Evolutionary conservation across 2,329 filamentous ascomycete species (phyloP).

Genomic region (Aspergillus novoparasiticus): DNA sequence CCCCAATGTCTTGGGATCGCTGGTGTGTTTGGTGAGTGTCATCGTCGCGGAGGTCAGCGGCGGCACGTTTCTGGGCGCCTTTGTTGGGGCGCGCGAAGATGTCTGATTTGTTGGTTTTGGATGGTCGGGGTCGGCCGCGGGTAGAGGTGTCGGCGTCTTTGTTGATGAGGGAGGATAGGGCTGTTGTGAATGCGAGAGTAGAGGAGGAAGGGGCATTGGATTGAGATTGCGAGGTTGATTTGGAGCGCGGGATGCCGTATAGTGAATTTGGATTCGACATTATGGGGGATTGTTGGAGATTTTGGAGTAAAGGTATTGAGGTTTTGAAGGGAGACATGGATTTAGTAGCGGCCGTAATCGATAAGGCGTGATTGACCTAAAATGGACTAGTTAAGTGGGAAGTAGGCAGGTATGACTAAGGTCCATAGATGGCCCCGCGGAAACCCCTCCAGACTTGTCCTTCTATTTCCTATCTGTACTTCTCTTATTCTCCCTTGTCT

Average conservation of each 20-base stretch:
- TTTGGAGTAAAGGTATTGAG: not conserved
- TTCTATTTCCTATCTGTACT: not conserved
- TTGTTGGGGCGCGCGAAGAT: constrained; percentile 70
- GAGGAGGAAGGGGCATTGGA: constrained; percentile 64
- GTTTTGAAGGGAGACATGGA: not conserved
- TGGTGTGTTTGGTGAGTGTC: constrained; percentile 66
- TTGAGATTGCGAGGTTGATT: constrained; percentile 51
- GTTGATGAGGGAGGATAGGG: constrained; percentile 79
- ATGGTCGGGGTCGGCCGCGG: constrained; percentile 44
- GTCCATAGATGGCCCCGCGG: constrained; percentile 1
- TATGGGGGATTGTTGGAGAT: not conserved
- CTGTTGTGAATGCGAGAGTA: constrained; percentile 82
- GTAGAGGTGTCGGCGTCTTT: constrained; percentile 48
- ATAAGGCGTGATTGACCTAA: not conserved
- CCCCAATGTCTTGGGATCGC: constrained; percentile 61
- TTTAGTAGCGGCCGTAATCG: not conserved
- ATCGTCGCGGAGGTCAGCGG: constrained; percentile 56
- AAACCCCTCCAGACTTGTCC: not conserved
- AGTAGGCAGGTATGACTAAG: constrained; percentile 1
- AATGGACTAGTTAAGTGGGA: not conserved
- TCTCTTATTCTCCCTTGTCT: not conserved
- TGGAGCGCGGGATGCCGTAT: constrained; percentile 74
- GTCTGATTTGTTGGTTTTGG: constrained; percentile 61
- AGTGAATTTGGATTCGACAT: constrained; percentile 48
- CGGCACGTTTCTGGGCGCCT: constrained; percentile 63